Conservation (phyloP, 2,329 filamentous ascomycete species). For the Graphilbum sp. region DNA sequence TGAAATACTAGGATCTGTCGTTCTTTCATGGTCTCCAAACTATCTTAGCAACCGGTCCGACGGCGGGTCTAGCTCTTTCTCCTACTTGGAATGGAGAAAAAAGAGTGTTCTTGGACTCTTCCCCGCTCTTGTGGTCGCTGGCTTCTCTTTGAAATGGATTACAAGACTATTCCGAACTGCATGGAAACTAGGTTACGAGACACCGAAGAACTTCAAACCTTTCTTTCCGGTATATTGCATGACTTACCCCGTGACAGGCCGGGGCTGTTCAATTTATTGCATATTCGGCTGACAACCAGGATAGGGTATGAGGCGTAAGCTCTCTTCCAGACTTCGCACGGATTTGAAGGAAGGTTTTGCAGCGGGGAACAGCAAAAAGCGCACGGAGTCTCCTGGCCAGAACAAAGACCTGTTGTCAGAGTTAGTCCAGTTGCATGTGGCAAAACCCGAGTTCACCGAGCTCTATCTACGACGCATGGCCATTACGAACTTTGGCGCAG, state of each 20-base stretch:
- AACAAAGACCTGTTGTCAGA: constrained; percentile 26
- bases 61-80: constrained; percentile 28
- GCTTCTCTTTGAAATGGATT: constrained; percentile 19
- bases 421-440: constrained; percentile 27
- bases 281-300: too few species aligned
- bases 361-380: background rate
- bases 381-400: too few species aligned
- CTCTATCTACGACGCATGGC: constrained; percentile 33
- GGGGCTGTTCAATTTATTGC: too few species aligned
- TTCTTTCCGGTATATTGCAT: constrained; percentile 27
- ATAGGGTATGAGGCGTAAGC: constrained; percentile 14
- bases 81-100: constrained; percentile 32
- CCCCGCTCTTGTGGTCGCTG: constrained; percentile 22
- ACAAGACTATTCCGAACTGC: constrained; percentile 23
- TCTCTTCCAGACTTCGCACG: constrained; percentile 1
- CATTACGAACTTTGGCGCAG: constrained; percentile 38
- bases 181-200: constrained; percentile 29
- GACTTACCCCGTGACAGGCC: too few species aligned
- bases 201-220: constrained; percentile 25
- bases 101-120: constrained; percentile 37
- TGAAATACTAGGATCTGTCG: constrained; percentile 31
- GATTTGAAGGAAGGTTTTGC: background rate
- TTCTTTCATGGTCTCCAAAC: constrained; percentile 35
- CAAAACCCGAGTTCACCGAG: constrained; percentile 28
- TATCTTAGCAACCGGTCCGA: constrained; percentile 27